phyloP scores from a whole-genome alignment of 148 eudicot species.

The Arbutus unedo region DNA sequence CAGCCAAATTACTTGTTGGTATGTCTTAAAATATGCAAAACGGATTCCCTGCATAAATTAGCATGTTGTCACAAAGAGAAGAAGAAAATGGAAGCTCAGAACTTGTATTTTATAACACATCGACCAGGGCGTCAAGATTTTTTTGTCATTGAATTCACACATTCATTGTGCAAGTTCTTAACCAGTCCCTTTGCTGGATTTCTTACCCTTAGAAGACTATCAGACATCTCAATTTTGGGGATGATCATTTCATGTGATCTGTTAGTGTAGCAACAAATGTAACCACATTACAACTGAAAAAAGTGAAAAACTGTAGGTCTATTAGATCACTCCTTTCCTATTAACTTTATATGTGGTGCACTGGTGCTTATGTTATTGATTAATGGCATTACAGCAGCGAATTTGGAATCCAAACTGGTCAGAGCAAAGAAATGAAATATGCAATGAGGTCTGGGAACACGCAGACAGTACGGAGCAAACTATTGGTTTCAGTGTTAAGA shows the following conservation, averaged over 20 bases:
- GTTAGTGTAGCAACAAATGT: constrained; percentile 1
- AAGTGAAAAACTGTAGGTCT: neutral
- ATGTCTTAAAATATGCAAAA: neutral
- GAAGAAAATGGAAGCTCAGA: neutral
- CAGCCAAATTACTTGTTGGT: neutral
- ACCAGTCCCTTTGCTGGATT: neutral
- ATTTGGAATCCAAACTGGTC: constrained; percentile 68
- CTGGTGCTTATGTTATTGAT: constrained; percentile 7
- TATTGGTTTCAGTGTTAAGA: constrained; percentile 84
- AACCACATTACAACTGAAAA: neutral
- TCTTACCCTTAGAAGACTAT: neutral
- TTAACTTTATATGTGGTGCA: neutral
- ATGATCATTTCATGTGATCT: neutral
- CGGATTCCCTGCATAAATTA: neutral
- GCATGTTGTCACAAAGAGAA: neutral
- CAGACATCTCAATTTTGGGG: neutral
- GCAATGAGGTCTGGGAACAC: constrained; percentile 37
- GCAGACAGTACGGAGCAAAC: constrained; percentile 39
- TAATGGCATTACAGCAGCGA: constrained; percentile 50
- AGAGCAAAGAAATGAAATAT: constrained; percentile 35
- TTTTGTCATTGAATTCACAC: neutral
- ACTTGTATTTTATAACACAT: neutral
- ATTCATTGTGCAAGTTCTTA: neutral
- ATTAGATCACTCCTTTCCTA: neutral
- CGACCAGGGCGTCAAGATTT: neutral